Conservation (phyloP, 345 rosid species). For the Salix dunnii region DNA sequence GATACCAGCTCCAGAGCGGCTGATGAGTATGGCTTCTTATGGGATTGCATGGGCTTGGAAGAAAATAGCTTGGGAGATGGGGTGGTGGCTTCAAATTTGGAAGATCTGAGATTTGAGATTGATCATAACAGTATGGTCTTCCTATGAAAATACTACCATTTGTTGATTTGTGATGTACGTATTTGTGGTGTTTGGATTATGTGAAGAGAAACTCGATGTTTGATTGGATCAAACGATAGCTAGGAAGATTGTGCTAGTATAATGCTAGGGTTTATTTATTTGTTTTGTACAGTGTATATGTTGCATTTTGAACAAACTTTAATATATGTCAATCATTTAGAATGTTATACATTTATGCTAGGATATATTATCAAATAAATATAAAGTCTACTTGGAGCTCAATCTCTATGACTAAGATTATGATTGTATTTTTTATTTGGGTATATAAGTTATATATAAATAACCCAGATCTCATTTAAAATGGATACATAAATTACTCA, state of each 20-base stretch:
- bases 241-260: neutral
- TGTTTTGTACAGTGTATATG: neutral
- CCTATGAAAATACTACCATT: conserved; percentile 22
- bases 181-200: neutral
- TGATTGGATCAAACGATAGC: neutral
- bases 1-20: conserved; percentile 33
- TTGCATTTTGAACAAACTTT: neutral
- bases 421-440: too few species aligned
- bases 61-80: conserved; percentile 33
- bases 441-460: too few species aligned
- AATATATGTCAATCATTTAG: neutral
- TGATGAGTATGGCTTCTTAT: conserved; percentile 44
- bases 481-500: too few species aligned
- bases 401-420: too few species aligned
- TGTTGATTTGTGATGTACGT: conserved; percentile 10
- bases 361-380: too few species aligned
- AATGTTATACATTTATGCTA: too few species aligned
- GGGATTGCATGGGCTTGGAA: conserved; percentile 47
- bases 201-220: neutral
- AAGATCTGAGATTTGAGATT: conserved; percentile 38
- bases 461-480: too few species aligned
- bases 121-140: conserved; percentile 36
- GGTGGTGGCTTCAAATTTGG: conserved; percentile 39
- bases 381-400: too few species aligned
- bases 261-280: neutral